Evolutionary conservation across 495 filamentous ascomycete species (phyloP).

Genomic region (Jackrogersella multiformis): DNA sequence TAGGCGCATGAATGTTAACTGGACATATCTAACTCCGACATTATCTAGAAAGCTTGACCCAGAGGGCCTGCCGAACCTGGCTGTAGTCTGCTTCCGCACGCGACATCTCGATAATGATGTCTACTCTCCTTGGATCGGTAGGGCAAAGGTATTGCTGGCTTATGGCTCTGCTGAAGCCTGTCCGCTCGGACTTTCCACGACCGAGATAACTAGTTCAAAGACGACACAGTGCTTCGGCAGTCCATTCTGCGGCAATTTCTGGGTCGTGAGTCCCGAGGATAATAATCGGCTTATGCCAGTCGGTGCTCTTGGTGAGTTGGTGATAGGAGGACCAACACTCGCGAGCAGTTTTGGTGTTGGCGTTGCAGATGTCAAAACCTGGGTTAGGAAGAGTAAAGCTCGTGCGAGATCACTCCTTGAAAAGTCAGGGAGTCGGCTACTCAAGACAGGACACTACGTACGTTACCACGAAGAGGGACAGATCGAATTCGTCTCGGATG

Average conservation of each 20-base stretch:
- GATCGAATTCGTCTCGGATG: constrained; percentile 55
- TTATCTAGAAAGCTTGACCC: constrained; percentile 57
- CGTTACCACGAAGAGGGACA: constrained; percentile 56
- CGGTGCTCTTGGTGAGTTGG: constrained; percentile 58
- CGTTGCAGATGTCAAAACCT: constrained; percentile 34
- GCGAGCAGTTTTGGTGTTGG: constrained; percentile 42
- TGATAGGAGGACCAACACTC: constrained; percentile 58
- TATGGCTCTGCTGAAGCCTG: constrained; percentile 58
- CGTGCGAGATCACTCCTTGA: constrained; percentile 36
- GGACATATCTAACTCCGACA: constrained; percentile 58
- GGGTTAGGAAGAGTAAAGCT: constrained; percentile 25
- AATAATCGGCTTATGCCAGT: constrained; percentile 57
- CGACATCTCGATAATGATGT: constrained; percentile 55
- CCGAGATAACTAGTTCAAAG: constrained; percentile 50
- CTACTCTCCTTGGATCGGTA: constrained; percentile 53
- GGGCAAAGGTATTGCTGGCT: constrained; percentile 55
- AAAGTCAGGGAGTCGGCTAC: constrained; percentile 41
- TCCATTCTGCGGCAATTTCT: constrained; percentile 55
- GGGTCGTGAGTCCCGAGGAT: constrained; percentile 60
- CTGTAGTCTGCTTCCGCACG: constrained; percentile 57
- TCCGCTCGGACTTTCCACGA: constrained; percentile 56
- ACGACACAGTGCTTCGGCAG: constrained; percentile 52
- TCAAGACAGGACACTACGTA: constrained; percentile 57
- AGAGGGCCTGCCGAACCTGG: constrained; percentile 47
- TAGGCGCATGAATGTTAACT: constrained; percentile 58